These are phyloP conservation scores for Colletotrichum eremochloae DNA, from an alignment of 2,329 filamentous ascomycete species.

Conservation along the genomic window DNA sequence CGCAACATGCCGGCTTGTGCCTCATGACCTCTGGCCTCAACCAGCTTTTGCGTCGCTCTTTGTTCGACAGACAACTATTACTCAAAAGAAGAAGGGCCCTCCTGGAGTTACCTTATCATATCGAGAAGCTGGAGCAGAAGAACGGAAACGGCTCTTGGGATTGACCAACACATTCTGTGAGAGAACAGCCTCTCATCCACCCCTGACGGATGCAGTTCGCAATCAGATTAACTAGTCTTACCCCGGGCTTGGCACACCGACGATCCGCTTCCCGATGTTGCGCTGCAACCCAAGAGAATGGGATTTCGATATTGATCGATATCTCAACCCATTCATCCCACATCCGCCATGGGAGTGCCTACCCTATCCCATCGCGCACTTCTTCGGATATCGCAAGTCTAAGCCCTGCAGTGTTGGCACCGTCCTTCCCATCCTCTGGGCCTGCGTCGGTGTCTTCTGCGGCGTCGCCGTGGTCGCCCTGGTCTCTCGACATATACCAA, in stretches of 20 bases:
- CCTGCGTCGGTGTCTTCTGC: slow-evolving; percentile 74
- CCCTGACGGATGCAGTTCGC: slow-evolving; percentile 12
- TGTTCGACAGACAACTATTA: slow-evolving; percentile 3
- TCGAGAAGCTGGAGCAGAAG: background rate
- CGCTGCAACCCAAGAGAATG: slow-evolving; percentile 47
- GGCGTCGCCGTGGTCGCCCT: slow-evolving; percentile 71
- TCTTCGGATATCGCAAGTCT: slow-evolving; percentile 72
- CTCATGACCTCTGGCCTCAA: background rate
- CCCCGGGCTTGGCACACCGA: slow-evolving; percentile 35
- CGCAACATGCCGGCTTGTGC: background rate
- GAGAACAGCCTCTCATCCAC: background rate
- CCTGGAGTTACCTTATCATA: background rate
- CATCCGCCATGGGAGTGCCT: slow-evolving; percentile 73
- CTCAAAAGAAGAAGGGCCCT: background rate
- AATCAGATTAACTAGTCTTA: slow-evolving; percentile 33
- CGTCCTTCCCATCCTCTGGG: slow-evolving; percentile 71
- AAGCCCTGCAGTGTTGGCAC: slow-evolving; percentile 63
- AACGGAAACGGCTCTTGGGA: background rate
- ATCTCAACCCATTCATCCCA: slow-evolving; percentile 79
- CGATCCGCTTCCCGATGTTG: slow-evolving; percentile 28
- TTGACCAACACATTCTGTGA: background rate
- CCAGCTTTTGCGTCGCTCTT: background rate
- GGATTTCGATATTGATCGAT: slow-evolving; percentile 82
- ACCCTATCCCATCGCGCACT: slow-evolving; percentile 75
- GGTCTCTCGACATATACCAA: slow-evolving; percentile 66